Base-by-base conservation (phyloP, 176 grass and related monocot species). In the Phoenix dactylifera region DNA sequence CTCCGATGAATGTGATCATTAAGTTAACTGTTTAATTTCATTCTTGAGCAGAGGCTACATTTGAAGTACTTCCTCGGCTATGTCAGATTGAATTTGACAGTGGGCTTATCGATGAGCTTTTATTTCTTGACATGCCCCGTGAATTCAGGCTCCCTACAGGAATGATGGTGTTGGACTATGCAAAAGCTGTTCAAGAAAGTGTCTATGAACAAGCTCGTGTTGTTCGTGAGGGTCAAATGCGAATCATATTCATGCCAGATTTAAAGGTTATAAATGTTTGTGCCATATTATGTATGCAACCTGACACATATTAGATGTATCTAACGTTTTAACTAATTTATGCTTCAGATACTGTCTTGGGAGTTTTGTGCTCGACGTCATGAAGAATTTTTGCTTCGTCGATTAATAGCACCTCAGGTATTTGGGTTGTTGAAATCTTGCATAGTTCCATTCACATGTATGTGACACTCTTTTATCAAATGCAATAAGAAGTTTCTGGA, bases 61-160 rank as follows among this genome's bases (percentile, higher is more conserved):
- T 62, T 80, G 94, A 98, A 83, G 84, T 92, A 70, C 84, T 98
- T 78, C 94, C 94, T 29, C 85, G 94, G 67, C 82, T 98, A 15
- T 89, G 67, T 67, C 94, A 98, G 85, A 98, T 98, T 65, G 89
- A 86, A 74, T 98, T 98, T 78, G 94, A 98, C 59, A 79, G 83
- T 51, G 94, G 94, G 54, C 84, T 98, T 54, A 79, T 81, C 20
- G 88, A 98, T 67, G 94, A 92, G 75, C 72, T 86, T 52, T 39
- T 98, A 18, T 93, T 89, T 76, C 88, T 93, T 55, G 88, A 98
- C 76, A 83, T 83, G 64, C 82, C 94, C 22, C 83, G 83, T 25
- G 94, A 98, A 65, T 89, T 64, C 61, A 78, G 88, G 58, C 72
- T 98, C 61, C 56, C 78, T 16, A 80, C 89, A 64, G 94, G 94